phyloP scores from a whole-genome alignment of 1,284 basidiomycete genomes.

The Cutaneotrichosporon cutaneum region DNA sequence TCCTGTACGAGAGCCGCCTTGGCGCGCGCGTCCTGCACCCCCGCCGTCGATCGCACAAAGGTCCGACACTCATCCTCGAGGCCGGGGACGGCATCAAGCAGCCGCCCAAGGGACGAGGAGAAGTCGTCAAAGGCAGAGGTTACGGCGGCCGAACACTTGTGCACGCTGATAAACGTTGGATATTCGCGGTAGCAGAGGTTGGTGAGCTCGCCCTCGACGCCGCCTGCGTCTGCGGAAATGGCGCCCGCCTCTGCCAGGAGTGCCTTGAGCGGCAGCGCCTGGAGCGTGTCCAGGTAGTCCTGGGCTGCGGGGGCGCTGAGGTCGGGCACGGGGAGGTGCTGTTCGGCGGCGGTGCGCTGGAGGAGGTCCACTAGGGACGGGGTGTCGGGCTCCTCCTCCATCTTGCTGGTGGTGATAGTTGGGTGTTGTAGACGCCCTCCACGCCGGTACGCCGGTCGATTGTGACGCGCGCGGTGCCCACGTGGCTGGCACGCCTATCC shows the following conservation, averaged over 20 bases:
- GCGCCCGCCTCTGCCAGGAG: constrained; percentile 68
- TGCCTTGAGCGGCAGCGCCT: constrained; percentile 63
- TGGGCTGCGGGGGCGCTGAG: constrained; percentile 26
- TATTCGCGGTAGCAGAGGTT: constrained; percentile 85
- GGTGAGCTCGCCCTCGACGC: constrained; percentile 79
- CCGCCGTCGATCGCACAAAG: constrained; percentile 62
- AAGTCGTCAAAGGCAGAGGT: constrained; percentile 64
- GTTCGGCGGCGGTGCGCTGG: constrained; percentile 20
- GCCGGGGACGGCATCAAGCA: constrained; percentile 67
- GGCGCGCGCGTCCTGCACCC: constrained; percentile 64
- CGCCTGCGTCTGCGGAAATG: constrained; percentile 74
- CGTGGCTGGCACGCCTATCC: neutral
- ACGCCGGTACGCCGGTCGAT: neutral
- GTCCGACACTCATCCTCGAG: constrained; percentile 67
- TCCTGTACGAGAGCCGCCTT: constrained; percentile 78
- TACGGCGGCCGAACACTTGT: constrained; percentile 61
- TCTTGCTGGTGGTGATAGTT: constrained; percentile 5
- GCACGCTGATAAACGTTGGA: constrained; percentile 79
- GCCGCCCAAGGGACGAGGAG: constrained; percentile 63
- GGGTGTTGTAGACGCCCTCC: neutral
- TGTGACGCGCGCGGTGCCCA: neutral
- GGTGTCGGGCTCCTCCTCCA: constrained; percentile 28
- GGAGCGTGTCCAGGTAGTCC: constrained; percentile 58
- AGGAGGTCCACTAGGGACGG: constrained; percentile 40
- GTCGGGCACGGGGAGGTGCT: constrained; percentile 23